These are phyloP conservation scores for Artemisia tridentata DNA, from an alignment of 129 eudicot species.

Conservation along the genomic window DNA sequence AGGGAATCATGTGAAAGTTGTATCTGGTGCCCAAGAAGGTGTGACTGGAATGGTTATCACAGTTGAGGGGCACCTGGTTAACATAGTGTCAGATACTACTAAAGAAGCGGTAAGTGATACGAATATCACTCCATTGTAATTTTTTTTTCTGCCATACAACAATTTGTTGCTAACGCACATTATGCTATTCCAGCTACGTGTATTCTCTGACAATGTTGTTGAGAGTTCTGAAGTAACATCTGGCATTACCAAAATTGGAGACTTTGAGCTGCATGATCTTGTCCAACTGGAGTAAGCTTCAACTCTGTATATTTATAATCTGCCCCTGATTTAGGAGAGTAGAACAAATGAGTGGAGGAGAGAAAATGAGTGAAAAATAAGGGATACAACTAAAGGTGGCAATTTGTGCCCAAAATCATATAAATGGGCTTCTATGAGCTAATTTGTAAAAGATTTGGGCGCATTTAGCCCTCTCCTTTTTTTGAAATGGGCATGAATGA, in stretches of 20 bases:
- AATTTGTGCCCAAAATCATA: too few relatives aligned
- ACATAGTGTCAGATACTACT: slow-evolving; percentile 83
- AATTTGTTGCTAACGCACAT: slow-evolving; percentile 4
- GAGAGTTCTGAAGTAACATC: slow-evolving; percentile 98
- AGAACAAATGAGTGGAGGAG: too few relatives aligned
- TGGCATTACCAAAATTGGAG: slow-evolving; percentile 85
- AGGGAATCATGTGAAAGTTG: slow-evolving; percentile 96
- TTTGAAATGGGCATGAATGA: too few relatives aligned
- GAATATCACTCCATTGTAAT: not conserved
- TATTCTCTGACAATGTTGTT: slow-evolving; percentile 93
- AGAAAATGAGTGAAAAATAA: too few relatives aligned
- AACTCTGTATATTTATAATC: not conserved
- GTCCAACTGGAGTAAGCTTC: slow-evolving; percentile 79
- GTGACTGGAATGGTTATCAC: slow-evolving; percentile 95
- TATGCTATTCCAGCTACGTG: slow-evolving; percentile 56
- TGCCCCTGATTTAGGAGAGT: too few relatives aligned
- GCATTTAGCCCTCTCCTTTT: too few relatives aligned
- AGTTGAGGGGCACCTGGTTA: slow-evolving; percentile 83
- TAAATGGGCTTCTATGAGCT: too few relatives aligned
- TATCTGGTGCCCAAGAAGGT: slow-evolving; percentile 87
- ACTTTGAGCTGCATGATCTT: slow-evolving; percentile 95
- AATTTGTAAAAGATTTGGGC: too few relatives aligned
- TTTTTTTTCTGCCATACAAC: not conserved
- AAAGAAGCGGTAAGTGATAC: slow-evolving; percentile 76
- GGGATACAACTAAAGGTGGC: too few relatives aligned